Conservation (phyloP, 1,139 yeast genomes). For the Arxiozyma heterogenica region DNA sequence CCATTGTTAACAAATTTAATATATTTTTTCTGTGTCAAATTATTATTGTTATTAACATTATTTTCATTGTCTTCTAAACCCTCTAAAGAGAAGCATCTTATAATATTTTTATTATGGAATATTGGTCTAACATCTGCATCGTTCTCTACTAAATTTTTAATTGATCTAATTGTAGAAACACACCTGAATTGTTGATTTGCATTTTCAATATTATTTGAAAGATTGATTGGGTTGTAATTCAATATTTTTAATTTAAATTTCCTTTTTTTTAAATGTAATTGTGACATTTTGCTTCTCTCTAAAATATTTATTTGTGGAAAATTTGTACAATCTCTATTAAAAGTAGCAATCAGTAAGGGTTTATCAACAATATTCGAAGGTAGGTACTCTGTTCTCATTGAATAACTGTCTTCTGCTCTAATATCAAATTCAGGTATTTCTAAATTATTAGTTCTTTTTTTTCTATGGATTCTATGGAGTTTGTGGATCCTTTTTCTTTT, state of each 20-base stretch:
- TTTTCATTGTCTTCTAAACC: not conserved
- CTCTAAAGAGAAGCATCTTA: slow-evolving; percentile 13
- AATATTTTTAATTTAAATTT: slow-evolving; percentile 22
- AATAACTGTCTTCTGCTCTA: slow-evolving; percentile 23
- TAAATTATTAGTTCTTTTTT: not conserved
- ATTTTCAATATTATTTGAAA: not conserved
- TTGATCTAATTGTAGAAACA: slow-evolving; percentile 18
- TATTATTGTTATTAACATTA: too few relatives aligned
- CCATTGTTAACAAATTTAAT: slow-evolving; percentile 6
- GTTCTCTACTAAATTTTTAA: slow-evolving; percentile 18
- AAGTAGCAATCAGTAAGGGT: slow-evolving; percentile 26
- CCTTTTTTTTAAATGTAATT: slow-evolving; percentile 20
- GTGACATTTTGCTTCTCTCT: slow-evolving; percentile 20
- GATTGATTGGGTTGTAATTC: slow-evolving; percentile 9
- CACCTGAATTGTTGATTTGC: slow-evolving; percentile 9
- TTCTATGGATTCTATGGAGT: not conserved
- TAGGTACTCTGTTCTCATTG: slow-evolving; percentile 17
- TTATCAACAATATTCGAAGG: slow-evolving; percentile 15
- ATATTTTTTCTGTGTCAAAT: not conserved
- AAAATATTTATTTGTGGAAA: slow-evolving; percentile 23
- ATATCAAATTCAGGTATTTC: slow-evolving; percentile 16
- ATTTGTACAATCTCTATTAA: slow-evolving; percentile 21
- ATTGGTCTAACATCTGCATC: slow-evolving; percentile 27
- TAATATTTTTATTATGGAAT: slow-evolving; percentile 24
- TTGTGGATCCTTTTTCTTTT: slow-evolving; percentile 14